Percentiles rank a stretch among this genome's conserved stretches.
Conservation (phyloP, 2,329 filamentous ascomycete species). For the Neonectria magnoliae region DNA sequence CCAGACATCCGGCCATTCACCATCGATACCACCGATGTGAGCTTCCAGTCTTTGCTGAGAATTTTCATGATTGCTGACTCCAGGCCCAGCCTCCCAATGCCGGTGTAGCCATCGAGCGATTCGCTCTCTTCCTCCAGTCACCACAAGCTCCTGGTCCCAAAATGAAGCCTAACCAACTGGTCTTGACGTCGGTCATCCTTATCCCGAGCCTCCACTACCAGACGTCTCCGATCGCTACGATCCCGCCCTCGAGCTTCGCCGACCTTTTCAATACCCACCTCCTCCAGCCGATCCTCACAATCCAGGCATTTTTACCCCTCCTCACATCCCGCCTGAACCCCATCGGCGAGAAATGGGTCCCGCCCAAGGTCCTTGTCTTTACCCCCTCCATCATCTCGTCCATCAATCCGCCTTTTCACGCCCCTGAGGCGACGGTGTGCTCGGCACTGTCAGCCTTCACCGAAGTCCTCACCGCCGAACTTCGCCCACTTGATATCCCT, state of each 20-base stretch:
- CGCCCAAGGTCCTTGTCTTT: constrained; percentile 77
- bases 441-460: constrained; percentile 89
- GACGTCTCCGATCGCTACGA: constrained; percentile 84
- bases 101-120: constrained; percentile 75
- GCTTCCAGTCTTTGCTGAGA: constrained; percentile 41
- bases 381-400: constrained; percentile 84
- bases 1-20: constrained; percentile 84
- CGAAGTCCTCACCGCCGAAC: constrained; percentile 80
- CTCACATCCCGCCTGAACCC: constrained; percentile 70
- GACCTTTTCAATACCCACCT: constrained; percentile 94
- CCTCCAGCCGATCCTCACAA: constrained; percentile 86
- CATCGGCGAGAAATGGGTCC: constrained; percentile 60
- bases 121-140: constrained; percentile 75
- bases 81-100: constrained; percentile 70
- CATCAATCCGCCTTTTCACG: constrained; percentile 81
- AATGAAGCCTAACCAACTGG: constrained; percentile 78
- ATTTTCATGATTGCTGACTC: constrained; percentile 6
- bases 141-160: constrained; percentile 81
- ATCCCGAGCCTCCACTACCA: constrained; percentile 85
- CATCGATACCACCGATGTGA: constrained; percentile 83
- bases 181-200: constrained; percentile 82
- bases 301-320: constrained; percentile 88
- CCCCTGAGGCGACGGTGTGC: constrained; percentile 86
- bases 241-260: constrained; percentile 84
- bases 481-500: constrained; percentile 77